Evolutionary conservation across 768 basidiomycete species (phyloP), one percentile per base, ranked within the genome.

Genomic region (Paxillus ammoniavirescens): DNA sequence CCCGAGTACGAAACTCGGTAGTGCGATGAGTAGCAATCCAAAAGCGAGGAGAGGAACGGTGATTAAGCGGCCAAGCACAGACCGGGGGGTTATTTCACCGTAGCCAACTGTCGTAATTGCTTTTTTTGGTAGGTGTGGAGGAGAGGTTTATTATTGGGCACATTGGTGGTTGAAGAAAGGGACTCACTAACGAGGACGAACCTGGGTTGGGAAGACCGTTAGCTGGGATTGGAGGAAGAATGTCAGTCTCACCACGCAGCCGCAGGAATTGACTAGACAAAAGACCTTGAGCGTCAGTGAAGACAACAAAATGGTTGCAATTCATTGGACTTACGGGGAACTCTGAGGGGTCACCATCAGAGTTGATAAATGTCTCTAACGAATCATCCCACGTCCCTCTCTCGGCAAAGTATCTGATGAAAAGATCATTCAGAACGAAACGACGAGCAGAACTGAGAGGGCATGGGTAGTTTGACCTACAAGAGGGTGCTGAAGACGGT

Each of bases 91-190:
- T 50, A 94, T 91, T 69, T 96, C 93, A 36, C 93, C 93, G 61
- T 93, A 96, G 12, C 93, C 91, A 1, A 93, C 90, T 0, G 93
- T 94, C 2, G 88, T 89, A 57, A 94, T 93, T 0, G 93, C 87
- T 89, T 36, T 52, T 50, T 54, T 14, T n/a, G 38, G 37, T 12
- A 31, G 8, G 23, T 15, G 31, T 2, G 1, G 5, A 21, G 10
- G 10, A 15, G 2, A 28, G 47, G n/a, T 46, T 57, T 10, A 28
- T 8, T 47, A 36, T 15, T 15, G 42, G 15, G 18, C 10, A 15
- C 21, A n/a, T 0, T 44, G 5, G 13, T 12, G 6, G 15, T 28
- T 28, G n/a, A 40, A 18, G 5, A 18, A 38, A 2, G 18, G 30
- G 18, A 86, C 87, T 74, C 62, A 89, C 89, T 91, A 60, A 87